Evolutionary conservation across 495 filamentous ascomycete species (phyloP), one percentile per base, ranked within the genome.

Genomic region (Aspergillus leporis): DNA sequence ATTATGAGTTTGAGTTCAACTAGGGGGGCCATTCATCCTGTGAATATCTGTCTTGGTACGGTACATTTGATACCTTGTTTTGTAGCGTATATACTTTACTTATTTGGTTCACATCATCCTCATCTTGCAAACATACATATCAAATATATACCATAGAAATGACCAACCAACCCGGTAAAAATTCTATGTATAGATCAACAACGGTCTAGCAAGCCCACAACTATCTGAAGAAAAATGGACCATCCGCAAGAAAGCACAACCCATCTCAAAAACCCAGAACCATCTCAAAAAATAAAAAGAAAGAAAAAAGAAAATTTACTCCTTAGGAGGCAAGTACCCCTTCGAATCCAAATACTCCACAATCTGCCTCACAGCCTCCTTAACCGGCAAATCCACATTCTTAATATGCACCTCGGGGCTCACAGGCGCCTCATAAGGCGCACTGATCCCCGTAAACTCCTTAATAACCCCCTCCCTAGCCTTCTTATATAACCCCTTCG

Each of bases 401-500:
- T 82, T 80, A 62, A 98, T 87, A 62, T 86, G 85, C 61, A 98
- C 87, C 82, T 98, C 94, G 9, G 94, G 85, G 57, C 84, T 82
- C 72, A 86, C 85, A 21, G 94, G 95, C 48, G 83, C 89, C 83
- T 98, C 94, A 74, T 98, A 98, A 5, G 94, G 94, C 30, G 92
- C 91, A 58, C 74, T 78, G 59, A 98, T 91, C 10, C 94, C 95
- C 13, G 94, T 98, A 69, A 98, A 98, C 63, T 98, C 92, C 80
- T 93, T 93, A 69, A 98, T 97, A 69, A 93, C 83, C 14, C 94
- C 94, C 51, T 87, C 87, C 18, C 93, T 80, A 6, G 94, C 94
- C 85, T 96, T 96, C 85, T 95, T 95, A 71, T 98, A 98, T 56
- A 98, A 73, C 9, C 93, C 95, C 84, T 98, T 98, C 23, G 94